Evolutionary conservation across 106 monocot species (phyloP).

Genomic region (Amphibolis antarctica): DNA sequence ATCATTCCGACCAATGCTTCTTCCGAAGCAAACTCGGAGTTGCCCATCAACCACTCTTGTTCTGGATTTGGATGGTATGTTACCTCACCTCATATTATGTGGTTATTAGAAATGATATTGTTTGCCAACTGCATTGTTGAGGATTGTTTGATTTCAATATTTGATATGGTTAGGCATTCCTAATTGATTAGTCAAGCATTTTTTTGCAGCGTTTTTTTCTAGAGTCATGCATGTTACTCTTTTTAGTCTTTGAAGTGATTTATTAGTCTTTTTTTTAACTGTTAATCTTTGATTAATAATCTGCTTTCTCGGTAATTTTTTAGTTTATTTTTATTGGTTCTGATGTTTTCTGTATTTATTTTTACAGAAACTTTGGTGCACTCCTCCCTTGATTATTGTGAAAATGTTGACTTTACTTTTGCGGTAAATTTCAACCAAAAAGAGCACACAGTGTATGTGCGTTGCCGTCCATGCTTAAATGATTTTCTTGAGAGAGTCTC

Average conservation of each 20-base stretch:
- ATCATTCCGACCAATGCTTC: conserved; percentile 66
- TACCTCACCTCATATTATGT: background rate
- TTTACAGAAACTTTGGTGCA: conserved; percentile 88
- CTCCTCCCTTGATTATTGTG: conserved; percentile 77
- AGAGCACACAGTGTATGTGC: conserved; percentile 86
- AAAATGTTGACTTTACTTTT: conserved; percentile 85
- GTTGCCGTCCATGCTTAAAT: conserved; percentile 72
- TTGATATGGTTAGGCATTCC: background rate
- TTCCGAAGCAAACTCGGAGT: conserved; percentile 96
- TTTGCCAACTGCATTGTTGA: background rate
- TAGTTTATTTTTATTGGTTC: background rate
- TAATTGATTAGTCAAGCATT: background rate
- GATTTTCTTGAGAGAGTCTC: conserved; percentile 83
- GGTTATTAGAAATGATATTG: background rate
- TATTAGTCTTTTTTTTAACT: background rate
- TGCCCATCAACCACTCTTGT: conserved; percentile 94
- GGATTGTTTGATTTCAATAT: background rate
- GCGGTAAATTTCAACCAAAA: conserved; percentile 79
- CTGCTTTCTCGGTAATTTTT: background rate
- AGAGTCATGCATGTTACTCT: too few species aligned
- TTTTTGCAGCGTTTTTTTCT: background rate
- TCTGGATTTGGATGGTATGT: conserved; percentile 89
- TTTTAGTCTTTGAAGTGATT: background rate
- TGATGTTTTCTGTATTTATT: background rate
- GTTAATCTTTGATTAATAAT: background rate